Conservation (phyloP, 768 basidiomycete species). For the Suillus sp. region DNA sequence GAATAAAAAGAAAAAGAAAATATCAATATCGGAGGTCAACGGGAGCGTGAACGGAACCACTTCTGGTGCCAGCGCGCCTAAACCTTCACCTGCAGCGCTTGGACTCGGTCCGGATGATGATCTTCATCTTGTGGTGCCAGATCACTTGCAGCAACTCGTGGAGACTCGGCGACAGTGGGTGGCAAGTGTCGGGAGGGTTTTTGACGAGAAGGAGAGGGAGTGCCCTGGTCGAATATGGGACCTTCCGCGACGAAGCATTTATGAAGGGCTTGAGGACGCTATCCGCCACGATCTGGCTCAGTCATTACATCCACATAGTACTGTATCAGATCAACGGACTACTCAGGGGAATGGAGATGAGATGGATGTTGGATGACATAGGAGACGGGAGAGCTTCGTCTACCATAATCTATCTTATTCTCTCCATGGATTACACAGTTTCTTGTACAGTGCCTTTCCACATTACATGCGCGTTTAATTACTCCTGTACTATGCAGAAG, state of each 20-base stretch:
- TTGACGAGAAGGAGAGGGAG: slow-evolving; percentile 70
- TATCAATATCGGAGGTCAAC: slow-evolving; percentile 33
- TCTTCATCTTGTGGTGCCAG: slow-evolving; percentile 59
- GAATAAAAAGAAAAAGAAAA: slow-evolving; percentile 75
- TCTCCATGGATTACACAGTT: slow-evolving; percentile 22
- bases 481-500: slow-evolving; percentile 14
- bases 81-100: slow-evolving; percentile 70
- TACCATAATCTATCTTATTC: slow-evolving; percentile 27
- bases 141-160: slow-evolving; percentile 71
- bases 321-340: slow-evolving; percentile 31
- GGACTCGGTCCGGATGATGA: slow-evolving; percentile 73
- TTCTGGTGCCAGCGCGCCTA: slow-evolving; percentile 40
- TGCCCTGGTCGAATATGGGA: slow-evolving; percentile 74
- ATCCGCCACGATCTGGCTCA: slow-evolving; percentile 41
- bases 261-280: slow-evolving; percentile 71
- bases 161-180: slow-evolving; percentile 80
- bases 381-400: not conserved
- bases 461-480: slow-evolving; percentile 23
- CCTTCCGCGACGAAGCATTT: slow-evolving; percentile 76
- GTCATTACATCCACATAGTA: slow-evolving; percentile 24
- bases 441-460: slow-evolving; percentile 28
- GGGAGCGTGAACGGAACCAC: slow-evolving; percentile 35
- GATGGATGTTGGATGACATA: slow-evolving; percentile 66
- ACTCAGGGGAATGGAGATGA: slow-evolving; percentile 50
- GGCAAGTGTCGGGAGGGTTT: slow-evolving; percentile 69